phyloP scores from a whole-genome alignment of 2,329 filamentous ascomycete genomes.

The Paradendryphiella salina region DNA sequence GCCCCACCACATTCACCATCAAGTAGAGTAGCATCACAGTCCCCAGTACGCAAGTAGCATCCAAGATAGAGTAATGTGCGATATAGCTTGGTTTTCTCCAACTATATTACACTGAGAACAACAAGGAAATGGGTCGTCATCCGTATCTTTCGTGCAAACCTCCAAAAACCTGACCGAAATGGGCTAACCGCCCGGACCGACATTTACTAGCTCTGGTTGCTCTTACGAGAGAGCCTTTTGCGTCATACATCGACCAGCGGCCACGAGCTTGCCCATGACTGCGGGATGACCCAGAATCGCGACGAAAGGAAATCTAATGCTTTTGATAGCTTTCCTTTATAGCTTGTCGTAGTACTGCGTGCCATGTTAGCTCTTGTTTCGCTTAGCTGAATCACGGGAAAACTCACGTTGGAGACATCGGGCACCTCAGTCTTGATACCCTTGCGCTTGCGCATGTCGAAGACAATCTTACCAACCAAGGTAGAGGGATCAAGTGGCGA shows the following conservation, averaged over 20 bases:
- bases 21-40: conserved; percentile 9
- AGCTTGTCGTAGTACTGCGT: conserved; percentile 97
- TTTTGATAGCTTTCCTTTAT: conserved; percentile 62
- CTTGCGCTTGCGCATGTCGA: conserved; percentile 97
- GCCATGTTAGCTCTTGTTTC: conserved; percentile 46
- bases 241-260: conserved; percentile 41
- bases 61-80: conserved; percentile 19
- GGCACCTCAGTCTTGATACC: conserved; percentile 97
- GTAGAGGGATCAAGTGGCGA: conserved; percentile 81
- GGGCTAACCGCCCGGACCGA: conserved; percentile 43
- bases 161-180: conserved; percentile 38
- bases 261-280: conserved; percentile 43
- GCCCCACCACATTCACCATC: conserved; percentile 25
- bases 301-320: conserved; percentile 51
- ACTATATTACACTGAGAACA: conserved; percentile 46
- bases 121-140: conserved; percentile 43
- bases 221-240: conserved; percentile 35
- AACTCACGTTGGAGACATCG: conserved; percentile 90
- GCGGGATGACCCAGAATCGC: conserved; percentile 39
- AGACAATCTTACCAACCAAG: conserved; percentile 82
- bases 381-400: not conserved
- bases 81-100: conserved; percentile 38
- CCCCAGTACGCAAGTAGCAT: conserved; percentile 4
- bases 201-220: conserved; percentile 43
- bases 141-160: conserved; percentile 39